Evolutionary conservation across 78 protist species (phyloP).

Genomic region (Dictyostelium brefeldianum): DNA sequence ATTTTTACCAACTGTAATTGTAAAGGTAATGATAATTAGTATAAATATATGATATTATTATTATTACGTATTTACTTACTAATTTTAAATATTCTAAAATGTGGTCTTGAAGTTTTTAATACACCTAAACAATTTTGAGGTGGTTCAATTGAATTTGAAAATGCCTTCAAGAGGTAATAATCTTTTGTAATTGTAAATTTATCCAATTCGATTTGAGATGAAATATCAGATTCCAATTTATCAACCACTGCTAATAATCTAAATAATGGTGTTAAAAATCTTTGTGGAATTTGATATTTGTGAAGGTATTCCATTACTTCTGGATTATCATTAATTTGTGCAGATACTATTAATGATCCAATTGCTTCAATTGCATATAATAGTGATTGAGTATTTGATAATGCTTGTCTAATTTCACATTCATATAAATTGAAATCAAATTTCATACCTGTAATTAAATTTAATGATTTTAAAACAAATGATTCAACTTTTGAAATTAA

Average conservation of each 20-base stretch:
- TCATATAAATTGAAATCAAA: slow-evolving; percentile 46
- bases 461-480: not conserved
- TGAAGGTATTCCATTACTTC: slow-evolving; percentile 6
- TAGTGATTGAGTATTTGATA: slow-evolving; percentile 51
- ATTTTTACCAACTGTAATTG: slow-evolving; percentile 29
- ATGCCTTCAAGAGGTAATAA: slow-evolving; percentile 1
- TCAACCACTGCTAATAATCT: not conserved
- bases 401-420: slow-evolving; percentile 56
- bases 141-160: slow-evolving; percentile 11
- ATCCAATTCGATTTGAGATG: not conserved
- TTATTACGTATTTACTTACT: slow-evolving; percentile 27
- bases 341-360: slow-evolving; percentile 14
- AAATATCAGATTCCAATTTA: not conserved
- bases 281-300: slow-evolving; percentile 47
- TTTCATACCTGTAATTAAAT: slow-evolving; percentile 14
- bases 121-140: slow-evolving; percentile 50
- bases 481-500: not conserved
- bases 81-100: slow-evolving; percentile 55
- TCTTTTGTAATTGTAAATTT: slow-evolving; percentile 37
- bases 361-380: slow-evolving; percentile 45
- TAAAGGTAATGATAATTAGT: not conserved
- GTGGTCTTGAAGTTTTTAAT: slow-evolving; percentile 50
- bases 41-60: not conserved
- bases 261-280: slow-evolving; percentile 32
- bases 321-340: not conserved